Evolutionary conservation across 768 basidiomycete species (phyloP).

Genomic region (Leucocoprinus leucothites): DNA sequence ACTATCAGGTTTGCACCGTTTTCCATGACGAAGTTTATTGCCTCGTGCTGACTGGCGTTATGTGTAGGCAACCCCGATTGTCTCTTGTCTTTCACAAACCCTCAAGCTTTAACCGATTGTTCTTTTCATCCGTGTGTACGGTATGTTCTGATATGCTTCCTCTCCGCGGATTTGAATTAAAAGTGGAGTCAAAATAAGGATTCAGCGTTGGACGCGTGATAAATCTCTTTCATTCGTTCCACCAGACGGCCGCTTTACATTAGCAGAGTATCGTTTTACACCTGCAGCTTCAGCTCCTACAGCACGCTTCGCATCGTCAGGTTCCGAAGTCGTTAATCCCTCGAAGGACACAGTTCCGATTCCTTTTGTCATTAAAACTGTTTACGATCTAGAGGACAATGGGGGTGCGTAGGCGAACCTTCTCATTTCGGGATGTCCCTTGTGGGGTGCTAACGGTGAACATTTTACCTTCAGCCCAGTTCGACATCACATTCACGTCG

Average conservation of each 20-base stretch:
- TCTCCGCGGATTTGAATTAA: slow-evolving; percentile 7
- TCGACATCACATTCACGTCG: slow-evolving; percentile 63
- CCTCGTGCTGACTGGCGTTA: slow-evolving; percentile 10
- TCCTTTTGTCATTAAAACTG: slow-evolving; percentile 48
- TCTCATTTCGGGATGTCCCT: slow-evolving; percentile 1
- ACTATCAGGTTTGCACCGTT: slow-evolving; percentile 58
- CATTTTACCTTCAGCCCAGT: slow-evolving; percentile 38
- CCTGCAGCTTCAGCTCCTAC: slow-evolving; percentile 32
- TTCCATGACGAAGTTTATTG: background rate
- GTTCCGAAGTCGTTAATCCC: slow-evolving; percentile 17
- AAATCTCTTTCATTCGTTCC: slow-evolving; percentile 86
- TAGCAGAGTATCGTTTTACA: slow-evolving; percentile 79
- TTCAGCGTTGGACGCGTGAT: slow-evolving; percentile 77
- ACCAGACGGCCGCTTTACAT: slow-evolving; percentile 84
- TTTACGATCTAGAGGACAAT: slow-evolving; percentile 40
- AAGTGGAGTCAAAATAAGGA: slow-evolving; percentile 34
- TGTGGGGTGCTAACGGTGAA: background rate
- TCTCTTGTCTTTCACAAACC: slow-evolving; percentile 70
- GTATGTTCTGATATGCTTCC: slow-evolving; percentile 36
- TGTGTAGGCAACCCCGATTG: slow-evolving; percentile 84
- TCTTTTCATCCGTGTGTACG: slow-evolving; percentile 93
- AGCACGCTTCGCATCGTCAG: slow-evolving; percentile 22
- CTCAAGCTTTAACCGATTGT: slow-evolving; percentile 69
- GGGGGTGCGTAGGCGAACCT: slow-evolving; percentile 29
- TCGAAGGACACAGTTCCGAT: slow-evolving; percentile 46